Percentiles rank a stretch among this genome's conserved stretches.
Evolutionary conservation across 345 rosid genomes (phyloP).

Genomic region (Pelargonium nanum): DNA sequence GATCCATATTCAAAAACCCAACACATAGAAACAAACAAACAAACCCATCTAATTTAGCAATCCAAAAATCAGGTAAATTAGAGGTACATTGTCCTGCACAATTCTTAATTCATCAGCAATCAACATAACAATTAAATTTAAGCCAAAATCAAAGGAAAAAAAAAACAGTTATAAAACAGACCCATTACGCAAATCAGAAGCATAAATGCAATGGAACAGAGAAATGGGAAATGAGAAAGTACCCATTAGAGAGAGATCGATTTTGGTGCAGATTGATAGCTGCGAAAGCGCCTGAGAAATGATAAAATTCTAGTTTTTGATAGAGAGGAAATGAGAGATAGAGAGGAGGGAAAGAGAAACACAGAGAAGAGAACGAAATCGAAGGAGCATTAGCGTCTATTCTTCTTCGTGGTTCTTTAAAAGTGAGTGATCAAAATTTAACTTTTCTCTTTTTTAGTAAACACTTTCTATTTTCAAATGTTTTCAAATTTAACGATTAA

Average conservation of each 20-base stretch:
- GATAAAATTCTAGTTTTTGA: no score
- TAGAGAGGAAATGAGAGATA: constrained; percentile 4
- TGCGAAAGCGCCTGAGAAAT: constrained; percentile 3
- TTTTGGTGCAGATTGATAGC: constrained; percentile 1
- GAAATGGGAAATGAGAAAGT: constrained; percentile 11
- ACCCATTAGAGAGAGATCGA: constrained; percentile 20
- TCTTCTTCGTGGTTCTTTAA: background rate
- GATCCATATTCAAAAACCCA: constrained; percentile 9
- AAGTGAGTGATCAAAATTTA: no score
- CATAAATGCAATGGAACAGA: background rate
- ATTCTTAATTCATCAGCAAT: background rate
- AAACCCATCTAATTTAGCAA: background rate
- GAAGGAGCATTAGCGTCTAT: constrained; percentile 4
- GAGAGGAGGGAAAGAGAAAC: background rate
- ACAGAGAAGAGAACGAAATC: constrained; percentile 12
- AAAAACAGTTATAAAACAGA: background rate
- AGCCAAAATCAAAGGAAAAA: background rate
- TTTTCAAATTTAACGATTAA: no score
- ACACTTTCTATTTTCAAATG: no score
- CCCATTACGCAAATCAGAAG: background rate
- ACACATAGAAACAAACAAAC: constrained; percentile 6
- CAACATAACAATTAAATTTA: background rate
- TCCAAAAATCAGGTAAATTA: background rate
- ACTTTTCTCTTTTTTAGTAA: no score
- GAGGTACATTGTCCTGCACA: no score